These are phyloP conservation scores for Pleurotus pulmonarius DNA, from an alignment of 768 basidiomycete genomes.

Conservation along the genomic window DNA sequence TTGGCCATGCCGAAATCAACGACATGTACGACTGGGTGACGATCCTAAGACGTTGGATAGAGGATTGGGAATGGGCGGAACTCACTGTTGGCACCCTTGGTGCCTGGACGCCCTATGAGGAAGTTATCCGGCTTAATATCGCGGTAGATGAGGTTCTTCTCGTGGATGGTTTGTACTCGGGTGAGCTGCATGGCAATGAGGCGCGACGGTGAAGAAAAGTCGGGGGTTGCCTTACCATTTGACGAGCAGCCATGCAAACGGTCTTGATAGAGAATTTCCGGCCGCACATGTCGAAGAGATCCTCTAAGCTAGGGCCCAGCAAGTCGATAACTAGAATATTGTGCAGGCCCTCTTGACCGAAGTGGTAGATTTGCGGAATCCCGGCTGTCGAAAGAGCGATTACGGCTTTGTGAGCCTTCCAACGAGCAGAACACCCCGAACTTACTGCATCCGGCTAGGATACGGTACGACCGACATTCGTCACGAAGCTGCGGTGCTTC, in stretches of 20 bases:
- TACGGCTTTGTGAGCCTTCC: conserved; percentile 3
- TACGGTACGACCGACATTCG: conserved; percentile 96
- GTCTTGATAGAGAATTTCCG: conserved; percentile 98
- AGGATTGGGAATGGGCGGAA: conserved; percentile 7
- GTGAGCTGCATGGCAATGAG: conserved; percentile 55
- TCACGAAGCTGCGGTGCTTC: conserved; percentile 98
- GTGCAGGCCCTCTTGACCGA: conserved; percentile 97
- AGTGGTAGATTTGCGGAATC: conserved; percentile 99
- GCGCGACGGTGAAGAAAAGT: conserved; percentile 1
- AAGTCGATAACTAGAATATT: conserved; percentile 99
- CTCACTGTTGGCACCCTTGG: conserved; percentile 83
- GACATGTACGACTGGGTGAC: conserved; percentile 71
- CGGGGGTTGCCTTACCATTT: conserved; percentile 62
- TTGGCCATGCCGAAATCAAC: conserved; percentile 99
- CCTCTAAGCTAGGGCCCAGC: conserved; percentile 93
- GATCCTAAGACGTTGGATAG: conserved; percentile 9
- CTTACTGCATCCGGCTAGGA: conserved; percentile 85
- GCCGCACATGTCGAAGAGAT: conserved; percentile 98
- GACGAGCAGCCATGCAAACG: conserved; percentile 97
- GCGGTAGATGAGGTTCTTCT: conserved; percentile 98
- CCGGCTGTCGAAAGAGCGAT: conserved; percentile 56
- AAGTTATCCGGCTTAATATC: conserved; percentile 99
- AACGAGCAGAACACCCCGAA: conserved; percentile 18
- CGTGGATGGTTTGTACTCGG: conserved; percentile 96
- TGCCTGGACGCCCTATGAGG: conserved; percentile 89